Percentiles rank a stretch among this genome's conserved stretches.
phyloP scores from a whole-genome alignment of 495 filamentous ascomycete species.

The Aspergillus steynii region DNA sequence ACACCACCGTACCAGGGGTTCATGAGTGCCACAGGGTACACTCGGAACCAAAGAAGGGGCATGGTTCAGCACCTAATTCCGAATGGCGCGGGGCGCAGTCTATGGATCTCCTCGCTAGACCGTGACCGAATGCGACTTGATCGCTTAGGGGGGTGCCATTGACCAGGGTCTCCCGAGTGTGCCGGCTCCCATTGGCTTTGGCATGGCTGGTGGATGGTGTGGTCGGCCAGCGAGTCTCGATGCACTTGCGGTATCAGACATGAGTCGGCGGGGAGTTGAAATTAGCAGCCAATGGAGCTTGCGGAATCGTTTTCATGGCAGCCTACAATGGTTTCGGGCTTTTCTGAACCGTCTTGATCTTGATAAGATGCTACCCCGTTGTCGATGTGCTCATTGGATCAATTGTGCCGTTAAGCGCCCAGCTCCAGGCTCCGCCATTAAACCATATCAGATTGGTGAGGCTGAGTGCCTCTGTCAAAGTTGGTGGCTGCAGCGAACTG shows the following conservation, averaged over 20 bases:
- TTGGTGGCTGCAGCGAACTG: neutral
- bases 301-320: neutral
- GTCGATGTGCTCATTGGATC: neutral
- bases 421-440: neutral
- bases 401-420: neutral
- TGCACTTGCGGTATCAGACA: neutral
- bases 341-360: neutral
- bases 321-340: neutral
- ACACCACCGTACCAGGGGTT: neutral
- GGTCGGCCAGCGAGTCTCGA: neutral
- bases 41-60: neutral
- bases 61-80: too few relatives aligned
- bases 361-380: neutral
- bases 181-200: conserved; percentile 3
- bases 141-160: too few relatives aligned
- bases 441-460: neutral
- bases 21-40: neutral
- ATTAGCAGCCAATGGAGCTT: neutral
- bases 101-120: neutral
- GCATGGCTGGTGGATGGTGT: neutral
- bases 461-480: neutral
- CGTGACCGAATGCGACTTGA: neutral
- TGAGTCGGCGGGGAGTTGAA: neutral
- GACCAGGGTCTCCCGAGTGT: neutral
- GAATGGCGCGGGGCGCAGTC: neutral